Base-by-base conservation (phyloP, 2,329 filamentous ascomycete genomes). In the Phaeosphaeriaceae sp. region DNA sequence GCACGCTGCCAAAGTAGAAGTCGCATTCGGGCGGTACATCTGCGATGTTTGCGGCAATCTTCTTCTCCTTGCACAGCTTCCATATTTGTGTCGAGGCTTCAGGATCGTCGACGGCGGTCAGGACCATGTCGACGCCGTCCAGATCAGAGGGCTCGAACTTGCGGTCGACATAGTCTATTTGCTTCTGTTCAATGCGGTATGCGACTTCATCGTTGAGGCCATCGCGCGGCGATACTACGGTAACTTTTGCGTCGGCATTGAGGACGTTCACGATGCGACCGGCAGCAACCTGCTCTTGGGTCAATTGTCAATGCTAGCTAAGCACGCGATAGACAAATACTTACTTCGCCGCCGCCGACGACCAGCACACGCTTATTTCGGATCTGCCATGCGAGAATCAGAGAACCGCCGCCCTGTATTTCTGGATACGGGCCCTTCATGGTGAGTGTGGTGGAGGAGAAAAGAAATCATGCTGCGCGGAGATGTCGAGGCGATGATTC, bases 1-100 rank as follows among this genome's bases (percentile, higher is more conserved):
- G 92, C 41, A 97, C 89, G 75, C 91, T 95, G 62, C 95, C 95
- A 80, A 99, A 99, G 83, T 97, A 99, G 76, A 99, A 99, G 74
- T 99, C 95, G 79, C 95, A 99, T 78, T 99, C 95, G 0, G 92
- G 86, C 0, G 95, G 95, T 3, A 99, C 95, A 75, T 99, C 95
- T 66, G 95, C 95, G 66, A 99, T 97, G 78, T 99, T 99, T 56
- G 93, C 93, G 6, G 93, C 88, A 64, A 98, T 91, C 60, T 88
- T 88, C 59, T 84, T 86, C 76, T 92, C 86, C 78, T 96, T 94
- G 85, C 94, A 98, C 22, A 97, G 85, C 76, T 94, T 94, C 91
- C 93, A 99, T 74, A 99, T 92, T 62, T 87, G 84, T 0, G 91
- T 90, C 0, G 93, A 97, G n/a, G 93, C 93, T 48, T 88, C 90